Base-by-base conservation (phyloP, 2,329 filamentous ascomycete species). In the Spiromastix sp. region DNA sequence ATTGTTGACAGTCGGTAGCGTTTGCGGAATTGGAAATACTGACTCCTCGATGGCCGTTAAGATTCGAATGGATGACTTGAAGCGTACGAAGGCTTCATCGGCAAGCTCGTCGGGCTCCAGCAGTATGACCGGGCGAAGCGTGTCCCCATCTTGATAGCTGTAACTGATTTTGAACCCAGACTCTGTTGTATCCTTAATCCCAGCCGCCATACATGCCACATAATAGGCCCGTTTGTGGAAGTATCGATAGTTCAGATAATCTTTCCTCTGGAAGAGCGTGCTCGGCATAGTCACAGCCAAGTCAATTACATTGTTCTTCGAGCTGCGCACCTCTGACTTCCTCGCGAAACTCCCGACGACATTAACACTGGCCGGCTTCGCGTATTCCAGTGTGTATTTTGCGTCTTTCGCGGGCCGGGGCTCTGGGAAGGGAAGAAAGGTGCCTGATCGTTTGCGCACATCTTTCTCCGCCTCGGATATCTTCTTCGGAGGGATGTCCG, bases 191-290 rank as follows among this genome's bases (percentile, higher is more conserved):
- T 71, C 66, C 44, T 77, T 75, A 34, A 96, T 64, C 4, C 73
- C 77, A 19, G 75, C 77, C 10, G 85, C 78, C 37, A 96, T 66
- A 44, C 82, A 85, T 21, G 87, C 85, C 33, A 96, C 65, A 53
- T 93, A 96, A 59, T 89, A 96, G 9, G 91, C 83, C 43, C 87
- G 71, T 51, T 94, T 93, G 63, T 95, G 87, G 54, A 95, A 94
- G 62, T 93, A 96, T 42, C 91, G 77, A 66, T 91, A 72, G 56
- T 94, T 86, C 32, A 87, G 70, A 55, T 89, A 95, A 59, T 98
- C 91, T 61, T 96, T 96, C 29, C 93, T 84, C 52, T 94, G 85
- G 50, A 96, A 87, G 9, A 94, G 61, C 1, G 72, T 63, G 38
- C 66, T 48, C 4, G 91, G 89, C 77, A 98, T 93, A 31, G 82